Conservation (phyloP, 768 basidiomycete species). For the Boletus sp. region DNA sequence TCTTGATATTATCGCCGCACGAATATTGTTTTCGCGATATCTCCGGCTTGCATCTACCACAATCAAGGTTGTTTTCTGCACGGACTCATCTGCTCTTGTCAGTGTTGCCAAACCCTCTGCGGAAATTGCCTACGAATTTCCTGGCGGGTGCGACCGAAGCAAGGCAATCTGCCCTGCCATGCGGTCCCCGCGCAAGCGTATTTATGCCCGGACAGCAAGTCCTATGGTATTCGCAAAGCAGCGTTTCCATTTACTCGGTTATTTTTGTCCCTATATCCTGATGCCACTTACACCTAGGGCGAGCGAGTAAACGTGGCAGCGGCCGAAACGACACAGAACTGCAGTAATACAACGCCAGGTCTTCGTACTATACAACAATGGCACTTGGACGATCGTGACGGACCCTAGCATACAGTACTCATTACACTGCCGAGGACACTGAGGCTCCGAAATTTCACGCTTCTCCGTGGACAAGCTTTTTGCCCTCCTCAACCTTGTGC, state of each 20-base stretch:
- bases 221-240: neutral
- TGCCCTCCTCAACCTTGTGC: conserved; percentile 28
- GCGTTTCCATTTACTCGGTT: neutral
- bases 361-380: conserved; percentile 9
- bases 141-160: neutral
- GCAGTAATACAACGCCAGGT: conserved; percentile 2
- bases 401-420: conserved; percentile 4
- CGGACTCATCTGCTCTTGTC: neutral
- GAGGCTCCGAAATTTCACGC: conserved; percentile 9
- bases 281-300: neutral
- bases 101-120: neutral
- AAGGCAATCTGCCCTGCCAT: neutral
- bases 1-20: neutral
- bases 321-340: neutral
- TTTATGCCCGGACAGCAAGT: neutral
- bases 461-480: conserved; percentile 24
- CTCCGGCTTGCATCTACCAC: neutral
- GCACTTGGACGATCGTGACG: neutral
- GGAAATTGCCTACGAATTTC: neutral
- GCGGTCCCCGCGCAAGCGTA: neutral
- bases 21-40: neutral
- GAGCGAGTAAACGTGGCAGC: neutral
- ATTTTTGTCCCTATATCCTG: neutral
- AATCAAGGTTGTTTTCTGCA: neutral
- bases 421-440: neutral